phyloP scores from a whole-genome alignment of 1,284 basidiomycete genomes.

The Boletus smithii region DNA sequence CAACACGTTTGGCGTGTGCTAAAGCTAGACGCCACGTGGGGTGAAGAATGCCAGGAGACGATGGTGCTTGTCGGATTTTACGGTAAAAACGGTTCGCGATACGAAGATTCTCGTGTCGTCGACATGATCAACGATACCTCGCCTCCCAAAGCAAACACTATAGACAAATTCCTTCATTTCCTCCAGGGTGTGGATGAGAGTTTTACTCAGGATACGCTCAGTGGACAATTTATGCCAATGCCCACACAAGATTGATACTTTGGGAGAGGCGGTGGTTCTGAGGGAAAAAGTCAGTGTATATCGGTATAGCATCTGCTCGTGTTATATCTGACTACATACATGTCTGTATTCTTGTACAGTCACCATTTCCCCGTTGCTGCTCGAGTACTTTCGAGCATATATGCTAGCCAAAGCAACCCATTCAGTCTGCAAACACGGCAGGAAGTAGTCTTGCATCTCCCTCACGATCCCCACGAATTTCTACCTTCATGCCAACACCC shows the following conservation, averaged over 20 bases:
- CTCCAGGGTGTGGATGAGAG: conserved; percentile 44
- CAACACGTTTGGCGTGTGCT: conserved; percentile 54
- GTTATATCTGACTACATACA: conserved; percentile 3
- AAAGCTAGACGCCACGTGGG: conserved; percentile 43
- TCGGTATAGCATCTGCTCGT: conserved; percentile 1
- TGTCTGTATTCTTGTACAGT: conserved; percentile 3
- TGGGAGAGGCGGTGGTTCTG: not conserved
- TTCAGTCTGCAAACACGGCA: conserved; percentile 17
- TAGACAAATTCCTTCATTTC: conserved; percentile 46
- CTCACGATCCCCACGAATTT: conserved; percentile 43
- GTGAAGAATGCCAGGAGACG: conserved; percentile 49
- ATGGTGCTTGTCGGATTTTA: conserved; percentile 51
- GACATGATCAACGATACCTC: conserved; percentile 47
- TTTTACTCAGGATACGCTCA: conserved; percentile 18
- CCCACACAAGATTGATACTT: conserved; percentile 2
- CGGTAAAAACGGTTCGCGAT: conserved; percentile 50
- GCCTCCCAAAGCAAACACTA: conserved; percentile 42
- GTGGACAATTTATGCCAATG: conserved; percentile 1
- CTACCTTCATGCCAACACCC: conserved; percentile 66
- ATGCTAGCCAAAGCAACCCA: not conserved
- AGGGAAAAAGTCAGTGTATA: conserved; percentile 2
- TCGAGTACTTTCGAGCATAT: not conserved
- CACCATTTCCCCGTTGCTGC: not conserved
- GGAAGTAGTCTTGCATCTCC: conserved; percentile 39
- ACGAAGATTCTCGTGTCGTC: conserved; percentile 47